These are phyloP conservation scores for Acacia confusa DNA, from an alignment of 306 rosid genomes.

Conservation along the genomic window DNA sequence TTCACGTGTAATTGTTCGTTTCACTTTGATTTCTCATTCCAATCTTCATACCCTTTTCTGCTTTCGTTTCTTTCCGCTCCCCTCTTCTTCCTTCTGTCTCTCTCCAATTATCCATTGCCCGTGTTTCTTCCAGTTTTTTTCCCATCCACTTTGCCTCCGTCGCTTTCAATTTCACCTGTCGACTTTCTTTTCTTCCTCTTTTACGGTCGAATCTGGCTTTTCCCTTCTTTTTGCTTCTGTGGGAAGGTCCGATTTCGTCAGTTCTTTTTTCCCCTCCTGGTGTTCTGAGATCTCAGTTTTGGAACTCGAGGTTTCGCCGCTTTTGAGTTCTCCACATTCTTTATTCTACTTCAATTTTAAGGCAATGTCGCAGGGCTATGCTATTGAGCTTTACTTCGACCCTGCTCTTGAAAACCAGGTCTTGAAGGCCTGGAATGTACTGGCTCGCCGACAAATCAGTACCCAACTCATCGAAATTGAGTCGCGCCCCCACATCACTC, in stretches of 20 bases:
- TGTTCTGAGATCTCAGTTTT: constrained; percentile 39
- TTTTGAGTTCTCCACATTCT: constrained; percentile 8
- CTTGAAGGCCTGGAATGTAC: constrained; percentile 91
- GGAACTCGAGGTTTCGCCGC: constrained; percentile 34
- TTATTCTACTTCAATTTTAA: constrained; percentile 7
- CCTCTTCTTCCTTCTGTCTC: not conserved
- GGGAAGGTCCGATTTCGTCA: constrained; percentile 17
- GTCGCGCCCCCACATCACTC: constrained; percentile 96
- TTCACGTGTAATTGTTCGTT: constrained; percentile 28
- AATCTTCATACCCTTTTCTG: not conserved
- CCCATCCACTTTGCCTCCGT: not conserved
- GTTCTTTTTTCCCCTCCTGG: not conserved
- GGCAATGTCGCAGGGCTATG: constrained; percentile 79
- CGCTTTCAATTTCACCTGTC: constrained; percentile 17
- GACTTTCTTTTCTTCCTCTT: not conserved
- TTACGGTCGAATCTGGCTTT: constrained; percentile 11
- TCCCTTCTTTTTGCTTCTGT: not conserved
- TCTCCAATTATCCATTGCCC: constrained; percentile 17
- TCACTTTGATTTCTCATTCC: constrained; percentile 17
- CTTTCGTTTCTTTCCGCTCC: not conserved
- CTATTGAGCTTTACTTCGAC: constrained; percentile 91
- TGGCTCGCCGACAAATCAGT: constrained; percentile 89
- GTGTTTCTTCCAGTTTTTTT: not conserved
- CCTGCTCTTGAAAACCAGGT: constrained; percentile 96
- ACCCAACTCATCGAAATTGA: constrained; percentile 83